Base-by-base conservation (phyloP, 345 rosid genomes). In the Euphorbia lathyris region DNA sequence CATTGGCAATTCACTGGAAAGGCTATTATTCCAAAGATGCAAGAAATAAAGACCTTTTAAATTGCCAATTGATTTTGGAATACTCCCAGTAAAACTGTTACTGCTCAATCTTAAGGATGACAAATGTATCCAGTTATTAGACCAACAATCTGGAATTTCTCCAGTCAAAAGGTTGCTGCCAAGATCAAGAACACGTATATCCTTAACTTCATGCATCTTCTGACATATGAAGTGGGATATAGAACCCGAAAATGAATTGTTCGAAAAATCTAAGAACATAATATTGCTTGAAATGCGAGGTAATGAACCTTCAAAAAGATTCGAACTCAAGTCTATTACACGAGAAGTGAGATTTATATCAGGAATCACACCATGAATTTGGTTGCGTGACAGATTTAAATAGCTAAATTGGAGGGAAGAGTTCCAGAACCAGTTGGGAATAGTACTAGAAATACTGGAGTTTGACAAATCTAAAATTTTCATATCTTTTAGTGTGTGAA, bases 101-200 rank as follows among this genome's bases (percentile, higher is more conserved):
- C 47, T 25, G 56, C 27, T 9, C 0, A 67, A 38, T 7, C 53
- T 19, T 32, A 67, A 5, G 10, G 25, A 23, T n/a, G 0, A 0
- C 47, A 74, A 61, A 4, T 22, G 1, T 48, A 10, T 34, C 71
- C 65, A 73, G 12, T 50, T 73, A 32, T 32, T 5, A 25, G 17
- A 53, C 71, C 71, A 73, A 67, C 77, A 73, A 66, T 66, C 69
- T 48, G 58, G 69, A 14, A 66, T 48, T 20, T 30, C 48, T 32
- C 71, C 71, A 53, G 12, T 40, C 5, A 69, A 47, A 32, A 1
- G 14, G 47, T 68, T 74, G 8, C 17, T 13, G 0, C 20, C 53
- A 32, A 68, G 73, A 7, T 69, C 36, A 14, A 74, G 58, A 63
- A 2, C 0, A 22, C 11, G 2, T 11, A 53, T 1, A 4, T 0